phyloP scores from a whole-genome alignment of 2,329 filamentous ascomycete genomes.

The Colletotrichum sp. region DNA sequence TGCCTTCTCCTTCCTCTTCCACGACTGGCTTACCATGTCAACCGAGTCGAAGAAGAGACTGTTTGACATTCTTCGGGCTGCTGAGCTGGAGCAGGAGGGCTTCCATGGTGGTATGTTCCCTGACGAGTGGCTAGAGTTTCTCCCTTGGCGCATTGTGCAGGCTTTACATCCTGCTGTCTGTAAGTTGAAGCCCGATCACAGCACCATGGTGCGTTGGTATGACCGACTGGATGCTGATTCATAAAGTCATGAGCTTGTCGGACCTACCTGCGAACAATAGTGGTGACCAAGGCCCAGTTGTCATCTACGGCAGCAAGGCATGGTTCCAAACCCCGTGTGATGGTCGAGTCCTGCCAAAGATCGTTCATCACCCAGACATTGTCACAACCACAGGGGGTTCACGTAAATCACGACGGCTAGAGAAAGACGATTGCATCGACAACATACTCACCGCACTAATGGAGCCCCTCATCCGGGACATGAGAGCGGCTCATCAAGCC shows the following conservation, averaged over 20 bases:
- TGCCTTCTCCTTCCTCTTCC: background rate
- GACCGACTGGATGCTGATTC: fast-evolving
- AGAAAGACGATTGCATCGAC: background rate
- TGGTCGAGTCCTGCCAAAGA: background rate
- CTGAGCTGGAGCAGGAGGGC: background rate
- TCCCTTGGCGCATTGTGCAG: background rate
- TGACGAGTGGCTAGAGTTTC: background rate
- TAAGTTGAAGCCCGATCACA: background rate
- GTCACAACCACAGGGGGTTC: fast-evolving
- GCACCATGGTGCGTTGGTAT: background rate
- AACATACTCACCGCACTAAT: background rate
- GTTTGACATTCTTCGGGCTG: background rate
- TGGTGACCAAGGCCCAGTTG: background rate
- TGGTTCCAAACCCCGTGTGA: background rate
- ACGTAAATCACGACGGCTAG: fast-evolving
- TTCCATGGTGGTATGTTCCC: background rate
- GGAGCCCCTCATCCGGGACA: background rate
- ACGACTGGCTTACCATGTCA: background rate
- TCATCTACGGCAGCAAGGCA: background rate
- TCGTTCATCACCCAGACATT: background rate
- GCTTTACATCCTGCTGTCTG: background rate
- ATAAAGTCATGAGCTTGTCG: background rate
- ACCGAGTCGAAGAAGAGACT: background rate
- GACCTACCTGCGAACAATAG: background rate
- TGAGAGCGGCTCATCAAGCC: background rate